Percentiles rank a stretch among this genome's conserved stretches.
Conservation (phyloP, 2,329 filamentous ascomycete genomes). For the Didymella segeticola region DNA sequence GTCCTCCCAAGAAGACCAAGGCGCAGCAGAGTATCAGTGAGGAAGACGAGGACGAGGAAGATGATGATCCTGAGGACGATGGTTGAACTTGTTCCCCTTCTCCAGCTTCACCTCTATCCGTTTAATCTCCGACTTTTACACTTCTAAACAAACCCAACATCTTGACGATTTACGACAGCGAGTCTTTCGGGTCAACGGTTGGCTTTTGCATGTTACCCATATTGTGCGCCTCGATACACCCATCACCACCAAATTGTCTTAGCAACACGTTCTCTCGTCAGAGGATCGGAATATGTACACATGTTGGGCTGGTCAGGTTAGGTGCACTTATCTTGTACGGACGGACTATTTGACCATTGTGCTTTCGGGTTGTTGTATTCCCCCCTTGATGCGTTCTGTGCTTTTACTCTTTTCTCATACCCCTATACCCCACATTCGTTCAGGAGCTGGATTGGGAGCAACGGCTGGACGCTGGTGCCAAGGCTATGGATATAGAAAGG, state of each 20-base stretch:
- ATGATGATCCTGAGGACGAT: conserved; percentile 60
- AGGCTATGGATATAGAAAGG: conserved; percentile 43
- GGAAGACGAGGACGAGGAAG: conserved; percentile 60
- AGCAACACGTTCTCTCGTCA: conserved; percentile 23
- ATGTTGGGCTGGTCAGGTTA: conserved; percentile 10
- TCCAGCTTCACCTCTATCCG: conserved; percentile 20
- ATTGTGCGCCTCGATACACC: conserved; percentile 32
- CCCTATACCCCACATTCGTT: conserved; percentile 24
- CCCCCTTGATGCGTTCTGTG: conserved; percentile 5
- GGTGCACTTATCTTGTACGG: conserved; percentile 12
- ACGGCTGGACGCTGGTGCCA: conserved; percentile 18
- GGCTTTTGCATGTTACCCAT: conserved; percentile 42
- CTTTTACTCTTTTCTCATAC: conserved; percentile 17
- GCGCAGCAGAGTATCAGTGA: conserved; percentile 57
- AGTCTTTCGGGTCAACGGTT: conserved; percentile 41
- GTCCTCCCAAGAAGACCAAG: conserved; percentile 59
- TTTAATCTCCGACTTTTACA: conserved; percentile 31
- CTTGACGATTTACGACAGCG: conserved; percentile 49
- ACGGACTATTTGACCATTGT: conserved; percentile 15
- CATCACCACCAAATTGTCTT: conserved; percentile 43
- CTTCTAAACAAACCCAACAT: conserved; percentile 32
- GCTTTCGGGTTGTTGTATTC: conserved; percentile 18
- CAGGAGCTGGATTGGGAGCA: conserved; percentile 25
- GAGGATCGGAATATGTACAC: conserved; percentile 28
- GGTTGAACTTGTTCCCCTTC: conserved; percentile 27